phyloP scores from a whole-genome alignment of 768 basidiomycete species.

The Solioccasus polychromus region DNA sequence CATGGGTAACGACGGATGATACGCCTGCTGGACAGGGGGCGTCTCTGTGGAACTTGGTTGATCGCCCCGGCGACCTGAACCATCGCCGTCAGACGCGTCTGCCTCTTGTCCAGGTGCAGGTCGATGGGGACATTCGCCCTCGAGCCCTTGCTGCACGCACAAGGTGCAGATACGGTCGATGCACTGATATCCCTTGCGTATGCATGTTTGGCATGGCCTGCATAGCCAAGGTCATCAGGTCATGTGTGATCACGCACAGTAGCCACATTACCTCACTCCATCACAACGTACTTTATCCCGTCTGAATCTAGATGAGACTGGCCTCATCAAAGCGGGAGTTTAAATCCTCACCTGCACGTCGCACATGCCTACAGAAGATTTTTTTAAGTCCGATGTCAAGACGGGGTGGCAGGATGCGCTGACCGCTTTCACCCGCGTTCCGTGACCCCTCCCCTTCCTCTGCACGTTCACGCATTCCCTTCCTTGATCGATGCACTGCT shows the following conservation, averaged over 20 bases:
- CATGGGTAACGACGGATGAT: constrained; percentile 13
- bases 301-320: constrained; percentile 33
- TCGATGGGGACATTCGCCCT: constrained; percentile 46
- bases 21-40: constrained; percentile 8
- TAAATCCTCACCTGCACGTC: constrained; percentile 49
- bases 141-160: constrained; percentile 44
- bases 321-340: constrained; percentile 1
- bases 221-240: constrained; percentile 4
- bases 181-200: constrained; percentile 51
- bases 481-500: constrained; percentile 44
- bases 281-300: constrained; percentile 64
- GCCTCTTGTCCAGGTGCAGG: constrained; percentile 14
- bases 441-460: constrained; percentile 54
- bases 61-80: constrained; percentile 2
- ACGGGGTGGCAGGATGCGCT: constrained; percentile 24
- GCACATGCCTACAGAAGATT: constrained; percentile 48
- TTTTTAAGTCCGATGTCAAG: constrained; percentile 3
- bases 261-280: constrained; percentile 45
- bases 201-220: constrained; percentile 51
- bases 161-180: constrained; percentile 46
- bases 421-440: constrained; percentile 60
- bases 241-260: constrained; percentile 1
- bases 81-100: constrained; percentile 28
- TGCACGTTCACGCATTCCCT: constrained; percentile 49
- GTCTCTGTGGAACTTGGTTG: constrained; percentile 6